Base-by-base conservation (phyloP, 768 basidiomycete genomes). In the Serpula lacrymans region DNA sequence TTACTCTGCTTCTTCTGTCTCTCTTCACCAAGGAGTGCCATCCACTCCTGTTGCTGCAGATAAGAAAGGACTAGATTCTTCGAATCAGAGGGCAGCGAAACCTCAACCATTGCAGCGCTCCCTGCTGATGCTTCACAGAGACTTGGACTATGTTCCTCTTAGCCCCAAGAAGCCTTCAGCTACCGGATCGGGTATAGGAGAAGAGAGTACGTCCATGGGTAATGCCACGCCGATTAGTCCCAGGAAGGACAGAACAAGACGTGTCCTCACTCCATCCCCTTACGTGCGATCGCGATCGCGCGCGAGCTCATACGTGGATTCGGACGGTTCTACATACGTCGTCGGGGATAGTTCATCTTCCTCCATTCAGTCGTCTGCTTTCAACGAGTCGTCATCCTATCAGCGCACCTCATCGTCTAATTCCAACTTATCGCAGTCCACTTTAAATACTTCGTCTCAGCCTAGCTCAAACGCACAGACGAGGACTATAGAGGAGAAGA, bases 401-500 rank as follows among this genome's bases (percentile, higher is more conserved):
- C 45, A 43, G 20, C 34, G 28, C 5, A 24, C 25, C 13, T 34
- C 33, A 8, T 21, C 21, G 4, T 29, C 23, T 1, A 20, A 22
- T 11, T 29, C 43, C 21, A 27, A 38, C 9, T 17, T 40, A 12
- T 28, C 17, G 20, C 30, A 10, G 3, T 18, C 10, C 11, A 38
- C 30, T 4, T 17, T 10, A 8, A 10, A 26, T 7, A 36, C 27
- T 18, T 7, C 30, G n/a, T 17, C 33, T 29, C 45, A 34, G 51
- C 56, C 35, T 37, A 45, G 10, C 39, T 55, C 22, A 58, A 66
- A 36, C 33, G 37, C 45, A 34, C 40, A 46, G 24, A 49, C 66
- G 46, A 71, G 72, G 50, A 84, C 80, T 30, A 89, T 80, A 30
- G 83, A 88, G 43, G 86, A 92, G 65, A 92, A 92, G 68, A 90